Base-by-base conservation (phyloP, 805 yeast species). In the Teunomyces barrocoloradensis region DNA sequence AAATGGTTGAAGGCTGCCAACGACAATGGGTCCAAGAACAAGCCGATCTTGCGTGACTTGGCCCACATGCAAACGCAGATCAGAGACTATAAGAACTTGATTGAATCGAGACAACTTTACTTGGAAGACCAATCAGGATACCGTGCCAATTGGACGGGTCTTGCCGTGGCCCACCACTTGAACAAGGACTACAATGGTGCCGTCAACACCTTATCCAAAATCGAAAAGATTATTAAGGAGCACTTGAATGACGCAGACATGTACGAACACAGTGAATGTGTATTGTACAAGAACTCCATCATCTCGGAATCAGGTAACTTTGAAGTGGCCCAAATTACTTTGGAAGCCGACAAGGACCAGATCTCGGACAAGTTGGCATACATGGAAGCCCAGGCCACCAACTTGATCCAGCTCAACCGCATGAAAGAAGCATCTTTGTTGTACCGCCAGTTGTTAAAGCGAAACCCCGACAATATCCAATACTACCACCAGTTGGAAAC, bases 71-170 rank as follows among this genome's bases (percentile, higher is more conserved):
- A 91, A 60, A 71, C 87, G 25, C 98, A 94, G 58, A 73, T 77
- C 53, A 81, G 97, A 51, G 91, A 89, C 59, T 89, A 73, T 61
- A 79, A 79, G 55, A 75, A 75, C 20, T 75, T 86, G 51, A 75
- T 80, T 4, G 78, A 69, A 9, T 78, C 92, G 1, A 79, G 97
- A 57, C 81, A 80, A 50, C 74, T 75, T 33, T 83, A 82, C 57
- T 75, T 94, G 65, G 87, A 85, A 57, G 77, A 79, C 21, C 84
- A 79, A 56, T 82, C 94, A 9, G 96, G 96, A 0, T 87, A 81
- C 62, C 79, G 97, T 53, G 90, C 92, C 51, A 87, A 89, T 61
- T 91, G 97, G 96, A 87, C 96, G 1, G 84, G 85, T 0, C 75
- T 87, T 44, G 96, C 96, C 1, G 76, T 89, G 37, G 96, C 97